phyloP scores from a whole-genome alignment of 2,329 filamentous ascomycete genomes.

The Aureobasidium sp. region DNA sequence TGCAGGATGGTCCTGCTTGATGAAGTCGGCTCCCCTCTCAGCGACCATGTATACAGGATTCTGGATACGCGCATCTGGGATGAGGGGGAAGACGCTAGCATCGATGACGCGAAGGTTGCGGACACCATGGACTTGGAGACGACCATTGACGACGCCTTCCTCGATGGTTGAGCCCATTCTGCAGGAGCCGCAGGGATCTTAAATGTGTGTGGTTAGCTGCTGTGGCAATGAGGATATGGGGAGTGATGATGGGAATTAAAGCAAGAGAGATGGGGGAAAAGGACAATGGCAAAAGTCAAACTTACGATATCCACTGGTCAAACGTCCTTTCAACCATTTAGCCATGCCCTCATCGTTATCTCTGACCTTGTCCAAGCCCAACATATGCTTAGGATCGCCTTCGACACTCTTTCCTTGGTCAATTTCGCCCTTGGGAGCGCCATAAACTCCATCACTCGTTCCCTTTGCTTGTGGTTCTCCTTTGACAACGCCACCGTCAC shows the following conservation, averaged over 20 bases:
- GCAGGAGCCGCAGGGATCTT: constrained; percentile 20
- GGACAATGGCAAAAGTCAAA: not conserved
- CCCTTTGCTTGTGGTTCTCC: not conserved
- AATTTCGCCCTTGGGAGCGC: not conserved
- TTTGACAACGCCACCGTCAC: not conserved
- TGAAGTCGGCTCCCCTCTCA: constrained; percentile 46
- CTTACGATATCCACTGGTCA: constrained; percentile 2
- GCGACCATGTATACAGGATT: constrained; percentile 53
- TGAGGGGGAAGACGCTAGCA: constrained; percentile 20
- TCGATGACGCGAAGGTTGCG: constrained; percentile 21
- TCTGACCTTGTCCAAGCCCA: constrained; percentile 24
- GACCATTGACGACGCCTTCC: constrained; percentile 22
- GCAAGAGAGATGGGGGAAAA: not conserved
- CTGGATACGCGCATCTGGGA: constrained; percentile 48
- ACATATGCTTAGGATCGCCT: not conserved
- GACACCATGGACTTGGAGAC: constrained; percentile 20
- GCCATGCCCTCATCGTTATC: constrained; percentile 50
- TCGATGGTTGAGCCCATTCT: constrained; percentile 27
- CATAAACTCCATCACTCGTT: not conserved
- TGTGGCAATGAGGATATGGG: not conserved
- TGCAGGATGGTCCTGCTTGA: constrained; percentile 33
- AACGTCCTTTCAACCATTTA: constrained; percentile 45
- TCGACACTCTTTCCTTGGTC: not conserved
- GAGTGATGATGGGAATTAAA: not conserved
- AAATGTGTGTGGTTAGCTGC: not conserved